Base-by-base conservation (phyloP, 306 rosid species). In the Pyrus communis region DNA sequence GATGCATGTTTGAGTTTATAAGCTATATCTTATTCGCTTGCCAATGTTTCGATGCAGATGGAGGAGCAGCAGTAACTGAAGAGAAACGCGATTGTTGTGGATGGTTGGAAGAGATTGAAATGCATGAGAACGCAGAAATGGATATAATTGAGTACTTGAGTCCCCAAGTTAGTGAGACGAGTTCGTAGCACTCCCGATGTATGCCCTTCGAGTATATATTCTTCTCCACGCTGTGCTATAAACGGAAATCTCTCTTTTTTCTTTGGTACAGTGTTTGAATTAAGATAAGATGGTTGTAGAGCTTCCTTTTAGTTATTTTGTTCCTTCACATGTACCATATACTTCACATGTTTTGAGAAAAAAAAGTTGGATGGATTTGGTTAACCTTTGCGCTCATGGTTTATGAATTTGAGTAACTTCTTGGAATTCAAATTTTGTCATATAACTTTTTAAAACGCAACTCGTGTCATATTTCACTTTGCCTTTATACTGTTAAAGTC, bases 51-150 rank as follows among this genome's bases (percentile, higher is more conserved):
- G 40, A 19, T 77, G 88, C 87, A 90, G 88, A 81, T 33, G 89
- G 84, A 51, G 82, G 46, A 31, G 73, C 59, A n/a, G 69, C 9
- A 28, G 72, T 3, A 63, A 62, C 6, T 42, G 73, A 85, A 68
- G 86, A 75, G 70, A 88, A 72, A 63, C 69, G 61, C 27, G 77
- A 85, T 52, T 21, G 75, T 11, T 88, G 86, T 75, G 84, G 79
- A 18, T 86, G 96, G 95, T 69, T 93, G 71, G 93, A 93, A 84
- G 96, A 91, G 79, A 91, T 93, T 70, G 95, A 89, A 73, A 51
- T 86, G 85, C 91, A 90, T 75, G 90, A 86, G 65, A 79, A 90
- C 65, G 79, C 86, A 27, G 31, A 82, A 46, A 89, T 93, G 88
- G 89, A 86, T 83, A 86, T 86, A 14, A 90, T 93, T 28, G 85